Percentiles rank a stretch among this genome's conserved stretches.
Evolutionary conservation across 805 yeast species (phyloP).

Genomic region (Nakazawaea siamensis): DNA sequence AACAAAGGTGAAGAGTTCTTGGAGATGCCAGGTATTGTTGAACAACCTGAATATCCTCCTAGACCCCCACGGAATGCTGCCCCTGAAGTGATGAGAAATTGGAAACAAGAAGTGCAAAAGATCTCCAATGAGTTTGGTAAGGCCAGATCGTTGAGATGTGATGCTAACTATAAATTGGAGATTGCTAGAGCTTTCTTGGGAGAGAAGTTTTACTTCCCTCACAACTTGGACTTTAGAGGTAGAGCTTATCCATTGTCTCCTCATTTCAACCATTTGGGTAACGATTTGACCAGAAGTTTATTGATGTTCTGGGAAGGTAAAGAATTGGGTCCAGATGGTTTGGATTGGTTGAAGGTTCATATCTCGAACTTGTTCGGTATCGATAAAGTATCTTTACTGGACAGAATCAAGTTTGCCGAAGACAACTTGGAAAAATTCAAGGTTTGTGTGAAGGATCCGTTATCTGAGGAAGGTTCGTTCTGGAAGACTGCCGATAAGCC

Average conservation of each 20-base stretch:
- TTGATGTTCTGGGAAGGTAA: constrained; percentile 74
- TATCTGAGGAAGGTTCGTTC: constrained; percentile 41
- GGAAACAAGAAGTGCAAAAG: constrained; percentile 54
- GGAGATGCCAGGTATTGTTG: constrained; percentile 56
- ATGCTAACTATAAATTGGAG: constrained; percentile 85
- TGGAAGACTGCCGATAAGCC: constrained; percentile 76
- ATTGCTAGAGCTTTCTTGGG: constrained; percentile 90
- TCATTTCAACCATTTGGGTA: constrained; percentile 74
- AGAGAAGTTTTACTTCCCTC: constrained; percentile 72
- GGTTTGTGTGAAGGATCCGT: constrained; percentile 58
- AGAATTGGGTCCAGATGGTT: constrained; percentile 53
- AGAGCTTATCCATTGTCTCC: constrained; percentile 80
- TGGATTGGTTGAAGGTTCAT: constrained; percentile 71
- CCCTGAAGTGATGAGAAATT: constrained; percentile 60
- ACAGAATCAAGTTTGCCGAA: constrained; percentile 53
- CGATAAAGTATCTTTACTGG: constrained; percentile 63
- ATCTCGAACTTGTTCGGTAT: constrained; percentile 66
- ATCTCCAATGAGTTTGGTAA: constrained; percentile 54
- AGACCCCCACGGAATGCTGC: constrained; percentile 52
- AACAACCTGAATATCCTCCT: constrained; percentile 39
- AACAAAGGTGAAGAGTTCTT: constrained; percentile 70
- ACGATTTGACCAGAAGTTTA: constrained; percentile 67
- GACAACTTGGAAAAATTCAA: constrained; percentile 45
- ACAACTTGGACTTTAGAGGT: constrained; percentile 76
- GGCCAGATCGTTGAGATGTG: constrained; percentile 84